Conservation (phyloP, 2,329 filamentous ascomycete species). For the Cladosporium sp. region DNA sequence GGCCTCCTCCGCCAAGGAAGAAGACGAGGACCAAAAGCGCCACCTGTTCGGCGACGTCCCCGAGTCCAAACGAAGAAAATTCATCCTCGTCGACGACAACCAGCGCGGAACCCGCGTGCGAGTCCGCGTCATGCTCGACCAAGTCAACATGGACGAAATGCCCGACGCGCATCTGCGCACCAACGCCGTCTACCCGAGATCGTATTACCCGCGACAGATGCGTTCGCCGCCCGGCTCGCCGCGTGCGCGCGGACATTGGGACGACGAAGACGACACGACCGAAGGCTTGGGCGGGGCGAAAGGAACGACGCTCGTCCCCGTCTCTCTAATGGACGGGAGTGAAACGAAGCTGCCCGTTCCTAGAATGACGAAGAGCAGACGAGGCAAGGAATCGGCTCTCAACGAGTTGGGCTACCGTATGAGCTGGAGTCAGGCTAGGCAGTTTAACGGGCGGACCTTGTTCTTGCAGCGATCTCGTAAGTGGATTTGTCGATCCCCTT, state of each 20-base stretch:
- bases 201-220: conserved; percentile 92
- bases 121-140: conserved; percentile 88
- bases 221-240: conserved; percentile 75
- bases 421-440: conserved; percentile 92
- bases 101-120: conserved; percentile 76
- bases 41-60: conserved; percentile 84
- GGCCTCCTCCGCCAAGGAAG: conserved; percentile 37
- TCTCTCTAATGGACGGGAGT: conserved; percentile 58
- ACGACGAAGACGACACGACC: conserved; percentile 59
- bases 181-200: conserved; percentile 85
- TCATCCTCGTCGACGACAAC: conserved; percentile 90
- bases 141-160: conserved; percentile 91
- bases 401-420: conserved; percentile 94
- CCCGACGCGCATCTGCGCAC: conserved; percentile 90
- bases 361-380: conserved; percentile 63
- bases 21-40: conserved; percentile 57
- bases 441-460: conserved; percentile 79
- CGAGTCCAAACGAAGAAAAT: conserved; percentile 88
- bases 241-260: conserved; percentile 70
- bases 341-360: conserved; percentile 73
- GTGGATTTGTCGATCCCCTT: conserved; percentile 32
- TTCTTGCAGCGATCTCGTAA: conserved; percentile 89
- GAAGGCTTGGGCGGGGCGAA: conserved; percentile 37
- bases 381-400: conserved; percentile 79
- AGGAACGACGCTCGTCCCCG: conserved; percentile 45